phyloP scores from a whole-genome alignment of 1,284 basidiomycete genomes.

The Sanghuangporus baumii region DNA sequence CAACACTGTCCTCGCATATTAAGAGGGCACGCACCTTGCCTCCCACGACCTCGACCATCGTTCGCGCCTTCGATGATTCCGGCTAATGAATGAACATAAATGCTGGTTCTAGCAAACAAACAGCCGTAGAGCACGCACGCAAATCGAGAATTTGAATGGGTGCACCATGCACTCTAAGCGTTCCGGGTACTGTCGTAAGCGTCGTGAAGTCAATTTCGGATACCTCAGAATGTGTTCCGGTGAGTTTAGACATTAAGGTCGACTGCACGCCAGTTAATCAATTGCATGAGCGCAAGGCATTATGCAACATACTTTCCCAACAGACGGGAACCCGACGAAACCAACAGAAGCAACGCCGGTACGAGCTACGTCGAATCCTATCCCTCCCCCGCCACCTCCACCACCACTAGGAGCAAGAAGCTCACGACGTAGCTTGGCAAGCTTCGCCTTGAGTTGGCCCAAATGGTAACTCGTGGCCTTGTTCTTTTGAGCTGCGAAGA shows the following conservation, averaged over 20 bases:
- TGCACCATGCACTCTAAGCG: conserved; percentile 91
- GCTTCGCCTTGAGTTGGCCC: conserved; percentile 96
- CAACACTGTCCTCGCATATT: neutral
- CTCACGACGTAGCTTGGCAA: conserved; percentile 94
- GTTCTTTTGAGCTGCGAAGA: conserved; percentile 82
- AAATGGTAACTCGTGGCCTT: conserved; percentile 95
- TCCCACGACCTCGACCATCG: conserved; percentile 96
- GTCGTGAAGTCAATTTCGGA: conserved; percentile 99
- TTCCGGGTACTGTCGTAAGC: conserved; percentile 91
- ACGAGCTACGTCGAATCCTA: conserved; percentile 95
- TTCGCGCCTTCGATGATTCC: conserved; percentile 99
- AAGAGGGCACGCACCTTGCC: conserved; percentile 62
- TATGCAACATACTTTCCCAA: conserved; percentile 67
- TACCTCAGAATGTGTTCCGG: conserved; percentile 96
- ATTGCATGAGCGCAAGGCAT: conserved; percentile 17
- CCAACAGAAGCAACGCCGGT: conserved; percentile 97
- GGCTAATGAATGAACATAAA: conserved; percentile 38
- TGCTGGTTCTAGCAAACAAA: neutral
- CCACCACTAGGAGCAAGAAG: conserved; percentile 78
- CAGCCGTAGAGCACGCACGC: conserved; percentile 43
- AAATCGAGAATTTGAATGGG: conserved; percentile 85
- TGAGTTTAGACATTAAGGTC: conserved; percentile 96
- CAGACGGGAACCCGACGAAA: conserved; percentile 87
- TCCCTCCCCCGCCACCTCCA: conserved; percentile 77
- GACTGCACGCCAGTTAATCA: conserved; percentile 49